Evolutionary conservation across 306 rosid species (phyloP).

Genomic region (Ziziphus jujuba): DNA sequence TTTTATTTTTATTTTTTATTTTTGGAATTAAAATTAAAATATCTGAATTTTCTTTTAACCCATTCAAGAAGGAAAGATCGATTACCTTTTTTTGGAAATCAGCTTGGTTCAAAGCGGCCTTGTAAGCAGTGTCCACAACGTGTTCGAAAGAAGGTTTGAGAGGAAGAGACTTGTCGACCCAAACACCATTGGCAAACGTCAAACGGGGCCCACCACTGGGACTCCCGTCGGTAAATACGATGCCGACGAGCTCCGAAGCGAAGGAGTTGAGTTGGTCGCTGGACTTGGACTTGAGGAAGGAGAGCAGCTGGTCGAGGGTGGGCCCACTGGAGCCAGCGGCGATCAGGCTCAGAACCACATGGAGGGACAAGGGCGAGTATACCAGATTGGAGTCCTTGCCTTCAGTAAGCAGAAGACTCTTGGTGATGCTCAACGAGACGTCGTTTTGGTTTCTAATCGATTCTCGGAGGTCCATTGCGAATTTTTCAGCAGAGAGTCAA

Average conservation of each 20-base stretch:
- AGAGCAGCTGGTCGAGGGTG: conserved; percentile 62
- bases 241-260: conserved; percentile 54
- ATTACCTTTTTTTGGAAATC: conserved; percentile 70
- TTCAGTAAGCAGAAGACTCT: conserved; percentile 40
- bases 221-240: conserved; percentile 56
- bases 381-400: conserved; percentile 50
- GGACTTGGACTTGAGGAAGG: conserved; percentile 71
- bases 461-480: conserved; percentile 58
- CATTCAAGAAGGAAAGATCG: background rate
- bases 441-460: conserved; percentile 49
- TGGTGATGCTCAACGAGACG: conserved; percentile 49
- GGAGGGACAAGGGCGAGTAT: conserved; percentile 73
- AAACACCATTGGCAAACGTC: conserved; percentile 57
- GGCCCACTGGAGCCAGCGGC: conserved; percentile 74
- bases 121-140: conserved; percentile 42
- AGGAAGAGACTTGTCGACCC: conserved; percentile 62
- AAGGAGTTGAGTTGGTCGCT: conserved; percentile 55
- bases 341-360: conserved; percentile 60
- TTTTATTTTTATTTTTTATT: too few species aligned
- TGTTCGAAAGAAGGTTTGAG: conserved; percentile 72
- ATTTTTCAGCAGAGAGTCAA: too few species aligned
- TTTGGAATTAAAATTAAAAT: too few species aligned
- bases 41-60: too few species aligned
- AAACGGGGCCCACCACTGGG: conserved; percentile 71
- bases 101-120: conserved; percentile 48